phyloP scores from a whole-genome alignment of 2,329 filamentous ascomycete genomes.

The Cryphonectria carpinicola region DNA sequence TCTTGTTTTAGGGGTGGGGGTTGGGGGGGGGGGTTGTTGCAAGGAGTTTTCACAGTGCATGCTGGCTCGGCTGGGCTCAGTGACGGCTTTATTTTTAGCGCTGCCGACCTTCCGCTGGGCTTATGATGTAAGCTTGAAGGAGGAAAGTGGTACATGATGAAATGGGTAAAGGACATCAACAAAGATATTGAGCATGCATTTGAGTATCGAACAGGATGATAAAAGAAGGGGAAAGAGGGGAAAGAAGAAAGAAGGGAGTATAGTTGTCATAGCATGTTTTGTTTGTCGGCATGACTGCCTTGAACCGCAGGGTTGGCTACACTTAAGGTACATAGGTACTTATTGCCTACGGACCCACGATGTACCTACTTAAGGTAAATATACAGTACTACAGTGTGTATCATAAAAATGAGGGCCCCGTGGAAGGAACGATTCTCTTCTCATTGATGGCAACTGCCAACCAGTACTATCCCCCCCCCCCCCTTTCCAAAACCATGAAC shows the following conservation, averaged over 20 bases:
- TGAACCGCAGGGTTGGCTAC: not conserved
- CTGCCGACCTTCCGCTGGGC: not conserved
- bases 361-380: not conserved
- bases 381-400: not conserved
- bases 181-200: not conserved
- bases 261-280: not conserved
- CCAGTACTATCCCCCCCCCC: not conserved
- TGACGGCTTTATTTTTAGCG: conserved; percentile 13
- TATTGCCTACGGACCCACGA: no score
- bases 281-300: not conserved
- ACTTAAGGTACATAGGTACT: not conserved
- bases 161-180: not conserved
- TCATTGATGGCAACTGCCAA: not conserved
- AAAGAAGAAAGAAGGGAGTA: not conserved
- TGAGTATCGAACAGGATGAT: not conserved
- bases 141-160: not conserved
- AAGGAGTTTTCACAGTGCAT: no score
- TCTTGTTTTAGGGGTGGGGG: not conserved
- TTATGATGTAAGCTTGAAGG: not conserved
- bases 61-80: not conserved
- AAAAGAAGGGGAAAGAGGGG: no score
- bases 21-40: not conserved
- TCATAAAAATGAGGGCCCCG: not conserved
- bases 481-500: not conserved
- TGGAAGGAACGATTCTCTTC: not conserved